A percentile compares a stretch with the other conserved stretches of the same genome.
Evolutionary conservation across 2,329 filamentous ascomycete species (phyloP).

Genomic region (Penicillium expansum): DNA sequence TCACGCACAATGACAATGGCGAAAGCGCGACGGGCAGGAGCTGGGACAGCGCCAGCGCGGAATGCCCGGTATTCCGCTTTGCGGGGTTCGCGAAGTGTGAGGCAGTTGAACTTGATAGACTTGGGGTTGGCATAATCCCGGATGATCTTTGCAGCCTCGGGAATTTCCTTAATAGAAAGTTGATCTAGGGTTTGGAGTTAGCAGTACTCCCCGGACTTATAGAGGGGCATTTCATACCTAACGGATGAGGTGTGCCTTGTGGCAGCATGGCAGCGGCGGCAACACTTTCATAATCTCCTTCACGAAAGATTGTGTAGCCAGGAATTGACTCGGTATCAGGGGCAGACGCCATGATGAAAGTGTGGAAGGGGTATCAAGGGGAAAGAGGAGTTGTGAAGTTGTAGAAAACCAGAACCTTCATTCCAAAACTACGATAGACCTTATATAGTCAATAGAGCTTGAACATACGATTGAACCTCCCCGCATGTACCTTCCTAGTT

Average conservation of each 20-base stretch:
- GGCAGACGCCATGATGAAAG: slow-evolving; percentile 24
- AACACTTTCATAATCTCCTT: slow-evolving; percentile 28
- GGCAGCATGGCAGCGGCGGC: slow-evolving; percentile 25
- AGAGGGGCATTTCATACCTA: slow-evolving; percentile 12
- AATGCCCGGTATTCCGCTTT: slow-evolving; percentile 37
- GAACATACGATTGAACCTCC: slow-evolving; percentile 13
- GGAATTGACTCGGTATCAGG: slow-evolving; percentile 28
- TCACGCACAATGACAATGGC: slow-evolving; percentile 48
- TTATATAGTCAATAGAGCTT: slow-evolving; percentile 19
- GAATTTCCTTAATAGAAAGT: slow-evolving; percentile 31
- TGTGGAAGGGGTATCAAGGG: neutral
- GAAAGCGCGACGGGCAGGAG: slow-evolving; percentile 40
- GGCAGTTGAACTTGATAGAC: slow-evolving; percentile 37
- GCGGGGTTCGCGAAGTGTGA: slow-evolving; percentile 56
- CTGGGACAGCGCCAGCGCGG: slow-evolving; percentile 27
- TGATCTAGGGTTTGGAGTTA: slow-evolving; percentile 22
- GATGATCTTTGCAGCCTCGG: slow-evolving; percentile 26
- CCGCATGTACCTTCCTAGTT: slow-evolving; percentile 26
- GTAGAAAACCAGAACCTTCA: slow-evolving; percentile 1
- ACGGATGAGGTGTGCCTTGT: slow-evolving; percentile 22
- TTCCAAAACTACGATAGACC: neutral
- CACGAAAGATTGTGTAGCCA: slow-evolving; percentile 29
- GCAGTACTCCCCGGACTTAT: neutral
- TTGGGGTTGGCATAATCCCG: slow-evolving; percentile 30
- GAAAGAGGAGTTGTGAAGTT: slow-evolving; percentile 13